Percentiles rank a stretch among this genome's conserved stretches.
These are phyloP conservation scores for Truncatella angustata DNA, from an alignment of 2,329 filamentous ascomycete species.

Conservation along the genomic window DNA sequence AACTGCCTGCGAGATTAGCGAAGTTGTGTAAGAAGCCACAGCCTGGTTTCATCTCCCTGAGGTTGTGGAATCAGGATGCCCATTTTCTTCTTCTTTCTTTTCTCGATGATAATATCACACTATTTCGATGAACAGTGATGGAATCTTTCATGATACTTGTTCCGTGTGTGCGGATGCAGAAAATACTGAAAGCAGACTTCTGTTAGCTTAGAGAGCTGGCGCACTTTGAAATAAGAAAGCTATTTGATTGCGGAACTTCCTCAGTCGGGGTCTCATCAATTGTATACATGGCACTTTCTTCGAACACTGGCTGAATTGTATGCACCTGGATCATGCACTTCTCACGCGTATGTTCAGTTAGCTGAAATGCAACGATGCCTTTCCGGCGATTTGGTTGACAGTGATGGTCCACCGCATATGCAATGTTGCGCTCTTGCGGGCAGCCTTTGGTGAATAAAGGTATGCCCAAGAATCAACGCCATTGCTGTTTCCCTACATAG, in stretches of 20 bases:
- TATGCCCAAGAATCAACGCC: neutral
- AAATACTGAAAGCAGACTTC: too few species aligned
- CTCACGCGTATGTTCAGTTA: neutral
- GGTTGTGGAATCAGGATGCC: neutral
- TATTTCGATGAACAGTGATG: too few species aligned
- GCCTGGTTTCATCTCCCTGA: neutral
- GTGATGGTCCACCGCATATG: conserved; percentile 1
- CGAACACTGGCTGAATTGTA: too few species aligned
- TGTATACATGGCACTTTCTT: too few species aligned
- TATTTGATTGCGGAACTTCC: too few species aligned
- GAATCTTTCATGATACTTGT: neutral
- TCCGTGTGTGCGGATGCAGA: too few species aligned
- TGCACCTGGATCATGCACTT: neutral
- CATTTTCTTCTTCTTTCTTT: too few species aligned
- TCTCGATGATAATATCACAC: too few species aligned
- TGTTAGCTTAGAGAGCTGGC: too few species aligned
- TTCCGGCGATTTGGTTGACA: conserved; percentile 7
- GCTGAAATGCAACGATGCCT: neutral
- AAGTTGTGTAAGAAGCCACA: conserved; percentile 24
- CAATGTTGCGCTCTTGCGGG: neutral
- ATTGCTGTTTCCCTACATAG: neutral
- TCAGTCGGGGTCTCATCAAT: too few species aligned
- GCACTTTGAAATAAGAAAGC: too few species aligned
- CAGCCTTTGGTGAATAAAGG: neutral
- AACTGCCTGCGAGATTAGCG: conserved; percentile 28